Conservation (phyloP, 129 eudicot species). For the Lactuca saligna region DNA sequence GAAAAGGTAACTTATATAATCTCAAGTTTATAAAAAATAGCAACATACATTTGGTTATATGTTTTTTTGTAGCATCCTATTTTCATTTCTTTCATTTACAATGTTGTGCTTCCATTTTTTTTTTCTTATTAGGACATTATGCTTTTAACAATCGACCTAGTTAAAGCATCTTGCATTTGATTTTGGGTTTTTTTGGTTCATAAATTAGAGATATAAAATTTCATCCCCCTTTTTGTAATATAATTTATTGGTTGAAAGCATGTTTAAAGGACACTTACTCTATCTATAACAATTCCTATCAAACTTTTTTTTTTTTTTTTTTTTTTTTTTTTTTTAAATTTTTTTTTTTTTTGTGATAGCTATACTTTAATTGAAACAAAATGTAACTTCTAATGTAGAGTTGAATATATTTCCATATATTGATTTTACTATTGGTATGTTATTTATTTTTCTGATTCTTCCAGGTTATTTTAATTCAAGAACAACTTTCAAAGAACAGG, state of each 20-base stretch:
- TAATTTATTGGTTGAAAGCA: not conserved
- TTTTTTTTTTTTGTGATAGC: not conserved
- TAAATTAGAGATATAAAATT: not conserved
- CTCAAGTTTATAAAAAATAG: not conserved
- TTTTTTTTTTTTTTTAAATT: no score
- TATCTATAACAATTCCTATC: not conserved
- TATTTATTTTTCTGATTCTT: conserved; percentile 31
- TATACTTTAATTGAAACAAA: not conserved
- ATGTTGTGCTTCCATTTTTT: not conserved
- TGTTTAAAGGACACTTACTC: no score
- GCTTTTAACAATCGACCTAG: not conserved
- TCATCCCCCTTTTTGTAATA: not conserved
- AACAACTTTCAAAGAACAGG: conserved; percentile 96
- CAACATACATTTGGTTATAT: not conserved
- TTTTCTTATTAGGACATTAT: no score
- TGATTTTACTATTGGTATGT: conserved; percentile 12
- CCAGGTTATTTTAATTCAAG: conserved; percentile 92
- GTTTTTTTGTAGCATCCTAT: not conserved
- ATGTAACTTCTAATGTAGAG: not conserved
- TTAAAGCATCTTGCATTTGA: not conserved
- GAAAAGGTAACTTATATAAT: conserved; percentile 66
- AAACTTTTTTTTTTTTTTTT: no score
- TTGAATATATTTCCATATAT: conserved; percentile 2
- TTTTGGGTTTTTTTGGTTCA: not conserved
- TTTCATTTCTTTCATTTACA: not conserved